phyloP scores from a whole-genome alignment of 2,329 filamentous ascomycete species.

The Trichoderma sp. region DNA sequence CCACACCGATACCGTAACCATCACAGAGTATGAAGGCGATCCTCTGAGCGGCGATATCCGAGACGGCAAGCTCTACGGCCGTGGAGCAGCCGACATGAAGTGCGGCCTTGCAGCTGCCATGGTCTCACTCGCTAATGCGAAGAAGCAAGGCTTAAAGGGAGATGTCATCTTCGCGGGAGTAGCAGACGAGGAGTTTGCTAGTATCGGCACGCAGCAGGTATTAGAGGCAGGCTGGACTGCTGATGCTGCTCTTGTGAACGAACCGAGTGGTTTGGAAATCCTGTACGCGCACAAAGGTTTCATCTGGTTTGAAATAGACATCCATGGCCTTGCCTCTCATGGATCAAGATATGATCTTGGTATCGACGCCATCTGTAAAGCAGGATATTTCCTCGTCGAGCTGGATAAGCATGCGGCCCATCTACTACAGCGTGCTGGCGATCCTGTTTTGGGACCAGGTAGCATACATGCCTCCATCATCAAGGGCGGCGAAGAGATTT shows the following conservation, averaged over 20 bases:
- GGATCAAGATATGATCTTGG: slow-evolving; percentile 50
- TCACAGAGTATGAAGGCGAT: slow-evolving; percentile 51
- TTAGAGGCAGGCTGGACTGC: slow-evolving; percentile 57
- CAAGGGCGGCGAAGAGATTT: slow-evolving; percentile 55
- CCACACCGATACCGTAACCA: slow-evolving; percentile 57
- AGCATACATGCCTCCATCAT: slow-evolving; percentile 54
- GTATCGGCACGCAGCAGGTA: slow-evolving; percentile 55
- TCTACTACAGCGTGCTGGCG: slow-evolving; percentile 38
- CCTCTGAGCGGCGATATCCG: slow-evolving; percentile 49
- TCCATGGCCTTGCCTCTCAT: slow-evolving; percentile 48
- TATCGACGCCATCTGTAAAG: slow-evolving; percentile 54
- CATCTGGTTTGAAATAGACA: slow-evolving; percentile 49
- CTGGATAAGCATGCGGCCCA: slow-evolving; percentile 48
- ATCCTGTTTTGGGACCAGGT: slow-evolving; percentile 43
- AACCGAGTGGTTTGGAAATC: slow-evolving; percentile 51
- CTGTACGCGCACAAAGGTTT: slow-evolving; percentile 56
- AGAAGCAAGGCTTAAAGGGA: slow-evolving; percentile 46
- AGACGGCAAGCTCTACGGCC: slow-evolving; percentile 48
- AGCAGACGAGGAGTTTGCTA: slow-evolving; percentile 56
- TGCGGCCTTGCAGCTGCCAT: slow-evolving; percentile 53
- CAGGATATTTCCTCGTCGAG: slow-evolving; percentile 52
- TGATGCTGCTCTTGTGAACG: slow-evolving; percentile 55
- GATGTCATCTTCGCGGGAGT: slow-evolving; percentile 59
- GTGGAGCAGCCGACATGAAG: slow-evolving; percentile 58
- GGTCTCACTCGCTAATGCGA: slow-evolving; percentile 45